Percentiles rank a stretch among this genome's conserved stretches.
Evolutionary conservation across 108 stramenopile species (phyloP).

Genomic region (Skeletonema menzelii): DNA sequence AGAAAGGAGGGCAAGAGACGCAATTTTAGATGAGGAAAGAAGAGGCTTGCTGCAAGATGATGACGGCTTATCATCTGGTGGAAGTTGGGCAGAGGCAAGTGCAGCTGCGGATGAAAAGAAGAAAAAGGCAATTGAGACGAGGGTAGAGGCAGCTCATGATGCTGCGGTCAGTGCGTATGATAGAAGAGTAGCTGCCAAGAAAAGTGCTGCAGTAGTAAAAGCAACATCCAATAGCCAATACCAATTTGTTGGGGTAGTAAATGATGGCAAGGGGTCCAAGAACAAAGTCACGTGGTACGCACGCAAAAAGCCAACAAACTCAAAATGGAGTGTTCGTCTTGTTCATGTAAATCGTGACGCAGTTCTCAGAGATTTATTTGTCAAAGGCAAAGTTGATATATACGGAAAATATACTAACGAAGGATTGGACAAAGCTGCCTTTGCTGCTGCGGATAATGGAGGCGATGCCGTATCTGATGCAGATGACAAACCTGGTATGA

Average conservation of each 20-base stretch:
- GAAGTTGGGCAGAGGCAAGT: slow-evolving; percentile 59
- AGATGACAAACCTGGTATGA: slow-evolving; percentile 19
- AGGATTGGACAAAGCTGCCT: slow-evolving; percentile 31
- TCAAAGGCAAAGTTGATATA: slow-evolving; percentile 75
- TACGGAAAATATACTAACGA: slow-evolving; percentile 80
- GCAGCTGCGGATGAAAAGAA: slow-evolving; percentile 38
- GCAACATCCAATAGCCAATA: slow-evolving; percentile 27
- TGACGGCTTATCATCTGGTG: slow-evolving; percentile 9
- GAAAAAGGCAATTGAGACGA: slow-evolving; percentile 39
- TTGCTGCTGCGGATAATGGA: slow-evolving; percentile 8
- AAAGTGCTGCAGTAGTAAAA: neutral
- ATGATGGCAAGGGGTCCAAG: slow-evolving; percentile 11
- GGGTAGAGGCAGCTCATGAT: slow-evolving; percentile 71
- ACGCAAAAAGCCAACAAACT: slow-evolving; percentile 63
- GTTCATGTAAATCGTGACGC: slow-evolving; percentile 82
- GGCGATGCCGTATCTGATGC: slow-evolving; percentile 22
- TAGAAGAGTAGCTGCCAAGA: slow-evolving; percentile 20
- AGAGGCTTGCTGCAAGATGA: slow-evolving; percentile 17
- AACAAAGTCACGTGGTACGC: slow-evolving; percentile 76
- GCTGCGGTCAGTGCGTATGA: slow-evolving; percentile 55
- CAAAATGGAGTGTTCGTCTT: slow-evolving; percentile 82
- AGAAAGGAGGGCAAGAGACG: slow-evolving; percentile 57
- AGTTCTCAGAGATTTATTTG: slow-evolving; percentile 84
- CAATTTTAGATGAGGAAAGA: slow-evolving; percentile 44
- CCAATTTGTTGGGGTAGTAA: slow-evolving; percentile 86